Evolutionary conservation across 2,329 filamentous ascomycete species (phyloP), one percentile per base, ranked within the genome.

Genomic region (Paramyrothecium sp.): DNA sequence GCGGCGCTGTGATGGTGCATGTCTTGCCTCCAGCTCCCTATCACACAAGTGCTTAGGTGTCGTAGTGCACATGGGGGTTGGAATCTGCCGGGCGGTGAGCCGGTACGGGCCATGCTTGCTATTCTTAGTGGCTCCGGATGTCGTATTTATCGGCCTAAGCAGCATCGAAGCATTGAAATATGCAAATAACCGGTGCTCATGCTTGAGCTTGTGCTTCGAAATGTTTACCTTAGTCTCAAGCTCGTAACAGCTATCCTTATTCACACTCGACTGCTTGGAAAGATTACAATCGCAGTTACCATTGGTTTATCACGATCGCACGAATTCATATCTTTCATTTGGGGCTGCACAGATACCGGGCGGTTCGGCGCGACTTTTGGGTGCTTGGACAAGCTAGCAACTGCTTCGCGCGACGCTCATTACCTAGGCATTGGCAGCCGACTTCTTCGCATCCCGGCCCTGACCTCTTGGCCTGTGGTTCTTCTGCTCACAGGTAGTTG

Each of bases 31-130:
- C 58, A 56, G 58, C 65, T 68, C 66, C 66, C 13, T 53, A 53
- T 53, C 26, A 17, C 51, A 53, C 38, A 19, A 44, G 13, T 44
- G 38, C 38, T 17, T 44, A 44, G 38, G 38, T 44, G 38, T 44
- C 38, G 38, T 44, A 44, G 38, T 44, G 38, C 38, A 44, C 38
- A 44, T 44, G 38, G 38, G 61, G 67, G 63, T 63, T 65, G 58
- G 58, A 65, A 70, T 73, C 67, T 74, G 72, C 72, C 72, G 61
- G 71, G 72, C 71, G 72, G 72, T 74, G 65, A 69, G 58, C 26
- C 10, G 26, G 26, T 30, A 30, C 26, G 10, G 26, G 13, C 38
- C 38, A 44, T 17, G 13, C 38, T 17, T 44, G 38, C 38, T 19
- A 44, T 16, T 17, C 38, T 30, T 44, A 44, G 38, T 12, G 38